Evolutionary conservation across 1,284 basidiomycete genomes (phyloP).

Genomic region (Boletellus deceptivus): DNA sequence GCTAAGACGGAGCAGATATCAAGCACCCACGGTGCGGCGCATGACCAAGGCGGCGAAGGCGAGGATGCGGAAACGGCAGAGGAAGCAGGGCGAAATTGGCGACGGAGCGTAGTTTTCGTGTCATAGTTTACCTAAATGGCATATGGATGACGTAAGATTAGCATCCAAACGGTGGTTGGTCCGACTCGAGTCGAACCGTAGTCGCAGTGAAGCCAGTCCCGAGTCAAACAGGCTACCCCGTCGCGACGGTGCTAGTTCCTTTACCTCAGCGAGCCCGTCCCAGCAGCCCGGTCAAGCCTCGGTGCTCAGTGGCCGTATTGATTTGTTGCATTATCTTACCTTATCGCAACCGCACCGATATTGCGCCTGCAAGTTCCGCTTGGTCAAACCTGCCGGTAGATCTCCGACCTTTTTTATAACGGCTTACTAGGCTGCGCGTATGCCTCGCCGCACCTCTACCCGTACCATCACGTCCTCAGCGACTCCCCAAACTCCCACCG

Average conservation of each 20-base stretch:
- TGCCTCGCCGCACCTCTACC: conserved; percentile 37
- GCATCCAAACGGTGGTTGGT: neutral
- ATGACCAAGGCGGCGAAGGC: conserved; percentile 57
- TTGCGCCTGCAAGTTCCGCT: conserved; percentile 20
- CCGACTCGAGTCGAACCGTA: conserved; percentile 4
- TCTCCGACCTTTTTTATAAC: conserved; percentile 40
- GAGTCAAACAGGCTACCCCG: conserved; percentile 2
- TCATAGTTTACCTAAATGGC: conserved; percentile 14
- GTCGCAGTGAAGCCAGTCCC: conserved; percentile 2
- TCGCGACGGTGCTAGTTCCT: conserved; percentile 5
- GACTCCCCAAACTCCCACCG: conserved; percentile 25
- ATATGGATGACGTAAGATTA: conserved; percentile 24
- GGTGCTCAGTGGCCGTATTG: conserved; percentile 9
- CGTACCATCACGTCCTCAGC: conserved; percentile 27
- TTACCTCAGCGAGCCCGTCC: conserved; percentile 12
- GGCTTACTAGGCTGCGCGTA: conserved; percentile 36
- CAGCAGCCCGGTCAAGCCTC: conserved; percentile 11
- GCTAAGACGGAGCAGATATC: conserved; percentile 45
- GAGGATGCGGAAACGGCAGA: conserved; percentile 50
- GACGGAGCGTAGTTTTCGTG: conserved; percentile 23
- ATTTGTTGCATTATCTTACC: conserved; percentile 22
- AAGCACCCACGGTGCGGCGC: conserved; percentile 50
- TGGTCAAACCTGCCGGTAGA: conserved; percentile 29
- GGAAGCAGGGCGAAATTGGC: conserved; percentile 25
- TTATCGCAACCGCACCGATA: conserved; percentile 21